Conservation (phyloP, 139 green algal species). For the Micractinium conductrix region DNA sequence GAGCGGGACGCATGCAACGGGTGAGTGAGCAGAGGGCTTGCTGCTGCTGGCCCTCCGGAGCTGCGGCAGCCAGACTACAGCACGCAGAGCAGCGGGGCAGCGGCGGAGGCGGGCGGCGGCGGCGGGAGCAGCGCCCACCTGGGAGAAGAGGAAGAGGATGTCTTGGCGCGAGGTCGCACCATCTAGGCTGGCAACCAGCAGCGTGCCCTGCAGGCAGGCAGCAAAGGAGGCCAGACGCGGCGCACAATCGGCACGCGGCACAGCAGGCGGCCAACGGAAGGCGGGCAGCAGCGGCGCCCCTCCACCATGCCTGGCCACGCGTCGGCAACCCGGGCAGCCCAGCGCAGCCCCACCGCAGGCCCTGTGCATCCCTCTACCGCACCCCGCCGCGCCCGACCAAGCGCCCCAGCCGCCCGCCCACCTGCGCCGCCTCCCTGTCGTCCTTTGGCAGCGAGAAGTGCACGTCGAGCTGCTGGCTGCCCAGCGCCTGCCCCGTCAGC, state of each 20-base stretch:
- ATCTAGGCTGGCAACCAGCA: conserved; percentile 88
- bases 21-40: no score
- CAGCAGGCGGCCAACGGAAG: no score
- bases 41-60: no score
- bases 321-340: not conserved
- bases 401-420: not conserved
- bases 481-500: conserved; percentile 63
- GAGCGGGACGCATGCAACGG: no score
- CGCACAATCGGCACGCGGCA: no score
- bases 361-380: no score
- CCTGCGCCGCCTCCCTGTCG: conserved; percentile 48
- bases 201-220: conserved; percentile 66
- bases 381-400: not conserved
- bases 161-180: conserved; percentile 71
- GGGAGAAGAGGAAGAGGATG: conserved; percentile 77
- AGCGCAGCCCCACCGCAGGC: not conserved
- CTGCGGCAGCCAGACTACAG: no score
- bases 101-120: no score
- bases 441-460: conserved; percentile 77
- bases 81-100: no score
- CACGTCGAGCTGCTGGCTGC: conserved; percentile 64
- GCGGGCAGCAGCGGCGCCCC: no score
- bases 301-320: no score
- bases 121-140: no score
- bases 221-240: not conserved